Conservation (phyloP, 2,329 filamentous ascomycete species). For the Sarocladium strictum region DNA sequence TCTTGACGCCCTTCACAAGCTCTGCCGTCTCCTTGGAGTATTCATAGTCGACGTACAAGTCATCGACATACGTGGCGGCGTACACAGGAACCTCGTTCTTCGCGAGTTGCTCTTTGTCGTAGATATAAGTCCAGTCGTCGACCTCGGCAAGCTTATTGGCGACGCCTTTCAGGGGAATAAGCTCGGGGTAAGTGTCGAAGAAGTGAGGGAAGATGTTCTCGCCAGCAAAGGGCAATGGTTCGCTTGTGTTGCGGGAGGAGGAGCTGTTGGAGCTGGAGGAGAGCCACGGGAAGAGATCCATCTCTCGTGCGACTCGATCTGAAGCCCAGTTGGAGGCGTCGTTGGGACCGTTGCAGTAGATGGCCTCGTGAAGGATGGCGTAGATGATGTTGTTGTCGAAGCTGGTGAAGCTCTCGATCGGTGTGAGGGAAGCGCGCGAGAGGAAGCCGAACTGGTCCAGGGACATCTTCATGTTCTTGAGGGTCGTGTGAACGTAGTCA, state of each 20-base stretch:
- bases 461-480: constrained; percentile 66
- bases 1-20: constrained; percentile 69
- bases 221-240: constrained; percentile 72
- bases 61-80: constrained; percentile 74
- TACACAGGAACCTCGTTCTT: constrained; percentile 82
- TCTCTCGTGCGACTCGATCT: constrained; percentile 49
- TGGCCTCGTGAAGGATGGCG: constrained; percentile 78
- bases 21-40: constrained; percentile 67
- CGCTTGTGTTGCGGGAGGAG: constrained; percentile 22
- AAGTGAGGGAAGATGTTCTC: constrained; percentile 90
- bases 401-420: constrained; percentile 59
- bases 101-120: constrained; percentile 68
- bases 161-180: constrained; percentile 60
- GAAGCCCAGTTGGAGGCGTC: constrained; percentile 70
- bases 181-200: constrained; percentile 74
- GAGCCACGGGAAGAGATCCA: constrained; percentile 48
- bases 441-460: constrained; percentile 70
- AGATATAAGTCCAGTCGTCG: constrained; percentile 68
- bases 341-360: constrained; percentile 68
- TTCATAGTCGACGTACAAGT: constrained; percentile 86
- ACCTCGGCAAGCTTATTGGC: constrained; percentile 65
- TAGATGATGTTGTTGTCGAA: constrained; percentile 81
- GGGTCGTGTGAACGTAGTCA: constrained; percentile 64
- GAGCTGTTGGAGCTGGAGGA: constrained; percentile 21
- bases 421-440: constrained; percentile 64